Evolutionary conservation across 1,284 basidiomycete species (phyloP).

Genomic region (Irpex sp.): DNA sequence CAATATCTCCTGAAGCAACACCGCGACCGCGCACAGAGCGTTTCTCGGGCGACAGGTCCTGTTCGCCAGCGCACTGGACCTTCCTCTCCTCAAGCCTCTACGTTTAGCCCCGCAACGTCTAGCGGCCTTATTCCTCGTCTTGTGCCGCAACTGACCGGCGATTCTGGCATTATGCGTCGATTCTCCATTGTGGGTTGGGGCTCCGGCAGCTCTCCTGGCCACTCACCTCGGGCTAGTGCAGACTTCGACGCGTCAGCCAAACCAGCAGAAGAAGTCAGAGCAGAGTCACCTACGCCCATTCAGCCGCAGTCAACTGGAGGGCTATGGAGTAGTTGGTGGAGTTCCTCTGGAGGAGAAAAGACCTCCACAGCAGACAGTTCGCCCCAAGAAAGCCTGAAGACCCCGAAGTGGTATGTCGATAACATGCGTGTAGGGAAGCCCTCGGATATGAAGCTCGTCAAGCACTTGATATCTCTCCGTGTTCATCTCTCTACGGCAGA

Average conservation of each 20-base stretch:
- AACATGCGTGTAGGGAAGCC: conserved; percentile 49
- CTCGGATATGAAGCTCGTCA: conserved; percentile 61
- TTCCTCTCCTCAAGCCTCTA: conserved; percentile 33
- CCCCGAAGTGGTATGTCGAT: conserved; percentile 60
- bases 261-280: background rate
- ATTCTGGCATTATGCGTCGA: conserved; percentile 63
- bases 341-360: conserved; percentile 56
- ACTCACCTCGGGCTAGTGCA: conserved; percentile 33
- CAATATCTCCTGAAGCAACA: conserved; percentile 64
- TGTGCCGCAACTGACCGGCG: conserved; percentile 68
- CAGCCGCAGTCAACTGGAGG: conserved; percentile 71
- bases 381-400: conserved; percentile 39
- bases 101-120: conserved; percentile 60
- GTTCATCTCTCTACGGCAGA: conserved; percentile 85
- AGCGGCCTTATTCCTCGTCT: conserved; percentile 52
- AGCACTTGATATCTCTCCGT: conserved; percentile 80
- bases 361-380: conserved; percentile 28
- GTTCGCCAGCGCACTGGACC: conserved; percentile 19
- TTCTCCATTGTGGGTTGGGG: conserved; percentile 73
- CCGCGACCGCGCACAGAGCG: conserved; percentile 30
- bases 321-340: conserved; percentile 73
- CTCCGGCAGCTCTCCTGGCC: conserved; percentile 33
- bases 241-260: conserved; percentile 31
- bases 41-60: conserved; percentile 30
- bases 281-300: conserved; percentile 31